A percentile compares a stretch with the other conserved stretches of the same genome.
phyloP scores from a whole-genome alignment of 2,329 filamentous ascomycete genomes.

The Phialophora chinensis region DNA sequence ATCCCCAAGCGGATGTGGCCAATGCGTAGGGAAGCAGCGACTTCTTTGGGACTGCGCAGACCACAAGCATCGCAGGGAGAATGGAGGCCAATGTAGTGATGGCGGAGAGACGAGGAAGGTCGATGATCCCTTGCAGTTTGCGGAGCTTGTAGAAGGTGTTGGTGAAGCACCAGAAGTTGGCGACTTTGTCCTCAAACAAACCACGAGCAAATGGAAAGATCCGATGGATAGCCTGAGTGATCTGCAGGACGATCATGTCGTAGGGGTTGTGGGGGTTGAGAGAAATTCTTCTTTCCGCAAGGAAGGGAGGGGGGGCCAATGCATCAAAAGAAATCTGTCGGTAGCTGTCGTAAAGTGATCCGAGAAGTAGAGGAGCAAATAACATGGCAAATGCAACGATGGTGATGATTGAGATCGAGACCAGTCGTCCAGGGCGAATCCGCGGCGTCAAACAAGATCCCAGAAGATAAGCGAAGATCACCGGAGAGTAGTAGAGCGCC shows the following conservation, averaged over 20 bases:
- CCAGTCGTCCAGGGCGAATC: constrained; percentile 69
- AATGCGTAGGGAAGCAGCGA: constrained; percentile 79
- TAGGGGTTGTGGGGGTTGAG: constrained; percentile 70
- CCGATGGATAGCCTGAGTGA: constrained; percentile 85
- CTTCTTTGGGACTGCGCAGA: constrained; percentile 79
- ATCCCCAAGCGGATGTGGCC: constrained; percentile 88
- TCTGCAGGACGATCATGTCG: constrained; percentile 76
- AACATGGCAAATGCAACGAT: constrained; percentile 74
- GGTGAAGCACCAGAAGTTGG: constrained; percentile 95
- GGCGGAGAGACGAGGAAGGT: constrained; percentile 79
- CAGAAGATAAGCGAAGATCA: constrained; percentile 88
- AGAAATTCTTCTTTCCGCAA: constrained; percentile 63
- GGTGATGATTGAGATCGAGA: constrained; percentile 78
- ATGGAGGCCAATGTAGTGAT: constrained; percentile 77
- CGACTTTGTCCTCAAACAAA: constrained; percentile 97
- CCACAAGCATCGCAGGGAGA: constrained; percentile 75
- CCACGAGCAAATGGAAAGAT: constrained; percentile 96
- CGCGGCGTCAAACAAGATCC: constrained; percentile 82
- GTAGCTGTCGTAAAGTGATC: constrained; percentile 71
- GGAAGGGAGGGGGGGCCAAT: constrained; percentile 66
- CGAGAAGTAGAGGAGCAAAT: constrained; percentile 75
- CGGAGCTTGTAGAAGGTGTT: constrained; percentile 78
- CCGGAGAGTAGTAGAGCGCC: constrained; percentile 95
- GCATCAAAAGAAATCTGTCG: constrained; percentile 67
- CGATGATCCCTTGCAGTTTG: constrained; percentile 67